These are phyloP conservation scores for Solanum pennellii DNA, from an alignment of 257 asterid species.

Conservation along the genomic window DNA sequence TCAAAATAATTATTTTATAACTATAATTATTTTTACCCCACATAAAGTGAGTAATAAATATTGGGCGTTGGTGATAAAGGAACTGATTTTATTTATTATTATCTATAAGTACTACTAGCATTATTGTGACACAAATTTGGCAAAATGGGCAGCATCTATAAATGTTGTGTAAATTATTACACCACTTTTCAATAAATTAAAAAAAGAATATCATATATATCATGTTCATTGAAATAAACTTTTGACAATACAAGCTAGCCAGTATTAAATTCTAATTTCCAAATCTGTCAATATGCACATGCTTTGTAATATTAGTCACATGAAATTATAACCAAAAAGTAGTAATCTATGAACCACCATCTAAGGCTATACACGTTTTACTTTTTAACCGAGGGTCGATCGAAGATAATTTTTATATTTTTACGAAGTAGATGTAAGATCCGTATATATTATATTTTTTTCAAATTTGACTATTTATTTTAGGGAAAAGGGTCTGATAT, in stretches of 20 bases:
- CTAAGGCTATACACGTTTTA: neutral
- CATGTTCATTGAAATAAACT: neutral
- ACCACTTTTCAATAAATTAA: neutral
- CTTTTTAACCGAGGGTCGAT: neutral
- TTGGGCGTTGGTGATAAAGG: neutral
- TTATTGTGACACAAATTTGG: neutral
- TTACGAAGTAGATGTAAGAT: too few relatives aligned
- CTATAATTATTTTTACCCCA: neutral
- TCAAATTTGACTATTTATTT: too few relatives aligned
- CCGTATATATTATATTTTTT: too few relatives aligned
- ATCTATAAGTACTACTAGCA: neutral
- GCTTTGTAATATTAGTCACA: neutral
- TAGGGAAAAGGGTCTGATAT: too few relatives aligned
- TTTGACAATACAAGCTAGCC: neutral
- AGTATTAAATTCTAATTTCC: neutral
- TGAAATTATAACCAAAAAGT: neutral
- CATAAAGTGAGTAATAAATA: neutral
- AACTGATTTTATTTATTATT: too few relatives aligned
- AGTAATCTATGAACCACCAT: neutral
- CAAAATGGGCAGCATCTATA: neutral
- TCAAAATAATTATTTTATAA: neutral
- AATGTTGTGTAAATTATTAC: neutral
- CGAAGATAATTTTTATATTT: neutral
- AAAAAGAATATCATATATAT: neutral
- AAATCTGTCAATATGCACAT: neutral